Evolutionary conservation across 805 yeast species (phyloP).

Genomic region (Candida succiphila): DNA sequence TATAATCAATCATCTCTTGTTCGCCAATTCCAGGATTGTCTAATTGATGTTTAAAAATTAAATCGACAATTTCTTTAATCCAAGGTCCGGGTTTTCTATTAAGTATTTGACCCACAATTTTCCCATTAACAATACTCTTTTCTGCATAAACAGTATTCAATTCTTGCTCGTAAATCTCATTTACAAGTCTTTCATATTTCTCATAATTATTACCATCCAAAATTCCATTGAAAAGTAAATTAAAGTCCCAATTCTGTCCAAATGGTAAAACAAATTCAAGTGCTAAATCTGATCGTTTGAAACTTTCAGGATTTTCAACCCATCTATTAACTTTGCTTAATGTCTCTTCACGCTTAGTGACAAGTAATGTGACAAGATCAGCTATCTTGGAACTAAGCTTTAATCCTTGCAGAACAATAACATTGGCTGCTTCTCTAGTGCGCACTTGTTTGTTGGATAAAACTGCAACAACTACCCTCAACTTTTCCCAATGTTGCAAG

Average conservation of each 20-base stretch:
- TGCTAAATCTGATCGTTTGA: slow-evolving; percentile 52
- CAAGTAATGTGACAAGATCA: slow-evolving; percentile 36
- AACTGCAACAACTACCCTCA: slow-evolving; percentile 19
- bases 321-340: slow-evolving; percentile 17
- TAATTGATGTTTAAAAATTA: slow-evolving; percentile 65
- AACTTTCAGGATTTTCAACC: slow-evolving; percentile 6
- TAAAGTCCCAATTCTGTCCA: slow-evolving; percentile 41
- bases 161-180: slow-evolving; percentile 20
- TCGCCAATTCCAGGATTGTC: slow-evolving; percentile 50
- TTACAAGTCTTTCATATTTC: slow-evolving; percentile 24
- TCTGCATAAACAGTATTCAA: slow-evolving; percentile 36
- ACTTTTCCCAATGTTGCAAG: slow-evolving; percentile 37
- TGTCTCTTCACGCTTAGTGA: slow-evolving; percentile 22
- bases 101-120: slow-evolving; percentile 42
- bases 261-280: slow-evolving; percentile 38
- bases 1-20: slow-evolving; percentile 44
- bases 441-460: slow-evolving; percentile 28
- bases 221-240: slow-evolving; percentile 14
- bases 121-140: slow-evolving; percentile 72
- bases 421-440: slow-evolving; percentile 35
- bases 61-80: slow-evolving; percentile 51
- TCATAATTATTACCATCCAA: slow-evolving; percentile 12
- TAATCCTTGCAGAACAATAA: slow-evolving; percentile 59
- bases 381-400: slow-evolving; percentile 51
- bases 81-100: slow-evolving; percentile 77